These are phyloP conservation scores for Senna tora DNA, from an alignment of 306 rosid genomes.

Conservation along the genomic window DNA sequence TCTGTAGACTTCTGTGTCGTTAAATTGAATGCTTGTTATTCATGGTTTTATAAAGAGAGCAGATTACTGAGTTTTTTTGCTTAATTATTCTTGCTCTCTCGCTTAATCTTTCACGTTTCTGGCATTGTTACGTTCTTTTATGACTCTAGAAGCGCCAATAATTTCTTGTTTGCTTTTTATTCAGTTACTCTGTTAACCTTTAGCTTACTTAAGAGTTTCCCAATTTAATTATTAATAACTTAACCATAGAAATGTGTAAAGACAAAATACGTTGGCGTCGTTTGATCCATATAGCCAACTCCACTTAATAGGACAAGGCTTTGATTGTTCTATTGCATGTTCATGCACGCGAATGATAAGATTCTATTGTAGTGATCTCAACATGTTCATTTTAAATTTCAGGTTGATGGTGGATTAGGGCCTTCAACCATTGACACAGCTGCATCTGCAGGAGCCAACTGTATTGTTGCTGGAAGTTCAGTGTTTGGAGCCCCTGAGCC, in stretches of 20 bases:
- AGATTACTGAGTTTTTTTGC: background rate
- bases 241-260: too few relatives aligned
- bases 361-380: conserved; percentile 18
- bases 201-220: too few relatives aligned
- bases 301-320: too few relatives aligned
- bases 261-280: too few relatives aligned
- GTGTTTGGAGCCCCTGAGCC: conserved; percentile 95
- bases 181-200: conserved; percentile 2
- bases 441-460: conserved; percentile 88
- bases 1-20: conserved; percentile 17
- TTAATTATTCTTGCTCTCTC: conserved; percentile 18
- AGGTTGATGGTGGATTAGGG: conserved; percentile 99
- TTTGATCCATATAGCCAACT: too few relatives aligned
- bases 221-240: too few relatives aligned
- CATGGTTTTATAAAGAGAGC: conserved; percentile 13
- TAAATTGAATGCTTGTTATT: conserved; percentile 15
- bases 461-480: conserved; percentile 97
- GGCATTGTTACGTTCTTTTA: conserved; percentile 15
- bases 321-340: too few relatives aligned
- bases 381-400: conserved; percentile 38
- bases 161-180: conserved; percentile 12
- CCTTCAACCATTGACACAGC: conserved; percentile 86
- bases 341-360: background rate
- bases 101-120: conserved; percentile 9
- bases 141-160: background rate